Conservation (phyloP, 1,139 yeast genomes). For the Diutina sp. region DNA sequence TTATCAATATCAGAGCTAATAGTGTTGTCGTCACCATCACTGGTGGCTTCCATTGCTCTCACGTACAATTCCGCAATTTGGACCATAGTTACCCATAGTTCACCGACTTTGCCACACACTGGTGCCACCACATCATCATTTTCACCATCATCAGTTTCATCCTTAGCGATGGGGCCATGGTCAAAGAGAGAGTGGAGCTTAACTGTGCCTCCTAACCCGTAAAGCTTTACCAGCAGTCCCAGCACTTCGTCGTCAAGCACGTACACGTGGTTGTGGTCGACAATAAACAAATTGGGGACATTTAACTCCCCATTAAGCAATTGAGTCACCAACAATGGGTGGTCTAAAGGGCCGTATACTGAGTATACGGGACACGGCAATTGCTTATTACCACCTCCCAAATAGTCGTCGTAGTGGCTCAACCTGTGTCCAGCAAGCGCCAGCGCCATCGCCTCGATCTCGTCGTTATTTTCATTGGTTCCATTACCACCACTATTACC, state of each 20-base stretch:
- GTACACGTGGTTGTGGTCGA: slow-evolving; percentile 43
- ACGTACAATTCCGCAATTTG: slow-evolving; percentile 50
- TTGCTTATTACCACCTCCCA: slow-evolving; percentile 28
- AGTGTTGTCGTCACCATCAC: no score
- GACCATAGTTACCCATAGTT: slow-evolving; percentile 60
- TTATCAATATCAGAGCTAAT: no score
- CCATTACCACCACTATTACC: no score
- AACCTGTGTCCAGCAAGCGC: background rate
- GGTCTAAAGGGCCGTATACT: slow-evolving; percentile 67
- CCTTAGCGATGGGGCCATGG: slow-evolving; percentile 31
- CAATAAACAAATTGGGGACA: slow-evolving; percentile 44
- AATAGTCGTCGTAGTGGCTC: slow-evolving; percentile 20
- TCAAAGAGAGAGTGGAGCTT: slow-evolving; percentile 60
- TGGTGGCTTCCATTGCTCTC: background rate
- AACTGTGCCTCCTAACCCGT: slow-evolving; percentile 65
- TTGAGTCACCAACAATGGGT: slow-evolving; percentile 49
- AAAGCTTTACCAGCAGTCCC: slow-evolving; percentile 34
- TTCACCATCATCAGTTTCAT: no score
- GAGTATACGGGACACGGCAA: slow-evolving; percentile 63
- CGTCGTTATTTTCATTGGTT: background rate
- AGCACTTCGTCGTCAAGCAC: slow-evolving; percentile 24
- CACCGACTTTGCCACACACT: slow-evolving; percentile 51
- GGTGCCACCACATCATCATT: background rate
- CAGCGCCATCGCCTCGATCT: background rate
- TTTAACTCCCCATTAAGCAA: slow-evolving; percentile 39